Base-by-base conservation (phyloP, 2,329 filamentous ascomycete genomes). In the Sclerotinia sclerotiorum region DNA sequence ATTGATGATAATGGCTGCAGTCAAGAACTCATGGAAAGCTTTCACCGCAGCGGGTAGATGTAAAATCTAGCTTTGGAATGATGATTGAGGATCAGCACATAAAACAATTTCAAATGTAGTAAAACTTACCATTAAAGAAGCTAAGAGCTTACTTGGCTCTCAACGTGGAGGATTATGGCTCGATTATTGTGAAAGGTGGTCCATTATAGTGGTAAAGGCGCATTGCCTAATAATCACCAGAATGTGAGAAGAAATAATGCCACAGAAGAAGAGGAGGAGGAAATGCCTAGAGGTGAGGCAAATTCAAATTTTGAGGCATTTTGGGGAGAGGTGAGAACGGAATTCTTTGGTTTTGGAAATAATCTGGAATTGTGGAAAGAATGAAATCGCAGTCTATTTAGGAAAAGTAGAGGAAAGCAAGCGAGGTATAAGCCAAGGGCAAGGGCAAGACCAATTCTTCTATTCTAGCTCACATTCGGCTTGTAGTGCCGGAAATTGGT, bases 401-500 rank as follows among this genome's bases (percentile, higher is more conserved):
- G 27, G 55, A 35, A 42, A 27, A 7, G 21, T n/a, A 42, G 55
- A 42, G 15, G 35, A 35, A 42, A 57, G 17, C 35, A 57, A 57
- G 35, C 55, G n/a, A 57, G 21, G 21, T 42, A 17, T 13, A 11
- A 42, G n/a, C 35, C 35, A 57, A 57, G 55, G 55, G 55, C n/a
- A 57, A 57, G 55, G 35, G 55, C 55, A 57, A 42, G n/a, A 27
- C 55, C 55, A 42, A 27, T 57, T 8, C 55, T 42, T 17, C 55
- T 19, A 42, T 4, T 27, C 35, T 42, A 27, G 35, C 11, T 35
- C 8, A 3, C 2, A 57, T 57, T 57, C 5, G n/a, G 32, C 35
- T 27, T 19, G 3, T 57, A n/a, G 35, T 57, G 17, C 5, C 54
- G n/a, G 42, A 35, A 39, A 10, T 42, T n/a, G n/a, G n/a, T n/a